Percentiles rank a stretch among this genome's conserved stretches.
phyloP scores from a whole-genome alignment of 768 basidiomycete genomes.

The Asterophora parasitica region DNA sequence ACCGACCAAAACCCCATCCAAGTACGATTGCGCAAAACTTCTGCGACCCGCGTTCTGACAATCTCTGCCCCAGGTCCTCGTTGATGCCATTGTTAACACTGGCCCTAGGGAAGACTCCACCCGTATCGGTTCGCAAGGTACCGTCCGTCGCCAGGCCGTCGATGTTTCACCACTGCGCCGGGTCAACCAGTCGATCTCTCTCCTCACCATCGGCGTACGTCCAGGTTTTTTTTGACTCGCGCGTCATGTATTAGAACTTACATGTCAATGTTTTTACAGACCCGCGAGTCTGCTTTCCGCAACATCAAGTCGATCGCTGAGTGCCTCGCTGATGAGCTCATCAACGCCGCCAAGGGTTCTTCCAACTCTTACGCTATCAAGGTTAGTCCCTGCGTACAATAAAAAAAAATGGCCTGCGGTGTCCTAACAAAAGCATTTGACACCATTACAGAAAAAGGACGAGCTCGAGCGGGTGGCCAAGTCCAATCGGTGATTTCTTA shows the following conservation, averaged over 20 bases:
- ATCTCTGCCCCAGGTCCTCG: constrained; percentile 59
- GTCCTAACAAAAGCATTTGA: constrained; percentile 6
- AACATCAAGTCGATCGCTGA: constrained; percentile 99
- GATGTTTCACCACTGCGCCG: constrained; percentile 98
- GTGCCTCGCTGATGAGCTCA: constrained; percentile 98
- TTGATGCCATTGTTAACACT: constrained; percentile 99
- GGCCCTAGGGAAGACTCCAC: constrained; percentile 99
- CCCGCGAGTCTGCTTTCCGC: constrained; percentile 99
- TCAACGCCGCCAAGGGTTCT: constrained; percentile 99
- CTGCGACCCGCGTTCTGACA: constrained; percentile 1
- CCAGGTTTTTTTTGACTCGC: not conserved
- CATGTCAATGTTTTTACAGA: constrained; percentile 41
- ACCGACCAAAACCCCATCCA: constrained; percentile 99
- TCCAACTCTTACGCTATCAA: constrained; percentile 99
- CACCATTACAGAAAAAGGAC: constrained; percentile 79
- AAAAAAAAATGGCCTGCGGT: not conserved
- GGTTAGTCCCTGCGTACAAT: constrained; percentile 38
- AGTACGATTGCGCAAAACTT: constrained; percentile 38
- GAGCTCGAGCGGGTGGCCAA: constrained; percentile 99
- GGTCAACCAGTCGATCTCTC: constrained; percentile 95
- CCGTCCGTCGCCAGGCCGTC: constrained; percentile 98
- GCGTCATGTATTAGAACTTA: not conserved
- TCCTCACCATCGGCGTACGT: constrained; percentile 93
- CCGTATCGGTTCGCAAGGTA: constrained; percentile 99
- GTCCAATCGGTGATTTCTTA: constrained; percentile 88